Base-by-base conservation (phyloP, 805 yeast species). In the Metschnikowia continentalis region DNA sequence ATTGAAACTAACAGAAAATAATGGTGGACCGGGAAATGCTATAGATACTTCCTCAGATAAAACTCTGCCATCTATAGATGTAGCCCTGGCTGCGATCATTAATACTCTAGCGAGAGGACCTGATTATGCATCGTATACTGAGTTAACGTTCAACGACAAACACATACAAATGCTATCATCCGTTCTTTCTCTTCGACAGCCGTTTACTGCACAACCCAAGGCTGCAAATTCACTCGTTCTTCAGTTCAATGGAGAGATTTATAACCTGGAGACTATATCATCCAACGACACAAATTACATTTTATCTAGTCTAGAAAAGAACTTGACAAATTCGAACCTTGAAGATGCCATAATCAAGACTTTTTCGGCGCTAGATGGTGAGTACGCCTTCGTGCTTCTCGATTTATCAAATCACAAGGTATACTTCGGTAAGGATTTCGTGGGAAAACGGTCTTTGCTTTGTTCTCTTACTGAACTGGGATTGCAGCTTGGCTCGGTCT, bases 171-270 rank as follows among this genome's bases (percentile, higher is more conserved):
- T 71, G 4, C 78, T 77, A 52, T 84, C 94, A 0, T 86, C 97
- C 0, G 89, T 94, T 0, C 72, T 94, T 15, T 85, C 96, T 0
- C 68, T 94, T 39, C 74, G 99, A 51, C 77, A 79, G 19, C 98
- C 98, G 0, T 80, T 88, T 58, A 82, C 88, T 0, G 57, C 68
- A 32, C 99, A 94, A 66, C 97, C 98, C 0, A 55, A 82, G 3
- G 56, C 54, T 7, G 58, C 51, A 10, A 63, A 59, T 3, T 55
- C 68, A 3, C 61, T 42, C 56, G 71, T 58, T 0, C 62, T 95
- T 7, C 96, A 90, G 62, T 92, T 86, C 68, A 94, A 95, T 64
- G 99, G 99, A 0, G 97, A 94, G 60, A 67, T 94, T 10, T 94
- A 94, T 65, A 84, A 84, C 55, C 57, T 64, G 1, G 85, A 77